Percentiles rank a stretch among this genome's conserved stretches.
phyloP scores from a whole-genome alignment of 2,329 filamentous ascomycete genomes.

The Ascochyta fabae region DNA sequence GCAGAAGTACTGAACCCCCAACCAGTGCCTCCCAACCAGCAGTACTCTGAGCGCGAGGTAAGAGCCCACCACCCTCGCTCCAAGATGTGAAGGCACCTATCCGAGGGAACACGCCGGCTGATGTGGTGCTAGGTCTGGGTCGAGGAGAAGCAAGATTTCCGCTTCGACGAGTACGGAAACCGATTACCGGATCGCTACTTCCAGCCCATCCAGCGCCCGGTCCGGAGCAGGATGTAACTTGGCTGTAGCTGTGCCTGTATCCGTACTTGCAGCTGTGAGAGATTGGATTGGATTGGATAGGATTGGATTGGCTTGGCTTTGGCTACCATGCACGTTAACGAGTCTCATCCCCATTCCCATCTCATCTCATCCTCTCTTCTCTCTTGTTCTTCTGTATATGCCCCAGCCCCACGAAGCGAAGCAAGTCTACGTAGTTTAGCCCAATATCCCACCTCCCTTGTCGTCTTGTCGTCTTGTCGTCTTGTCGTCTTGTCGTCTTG shows the following conservation, averaged over 20 bases:
- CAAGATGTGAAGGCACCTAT: neutral
- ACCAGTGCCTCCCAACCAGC: slow-evolving; percentile 41
- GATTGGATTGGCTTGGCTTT: no score
- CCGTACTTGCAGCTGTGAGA: slow-evolving; percentile 1
- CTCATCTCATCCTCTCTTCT: no score
- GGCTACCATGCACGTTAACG: slow-evolving; percentile 6
- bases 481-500: no score
- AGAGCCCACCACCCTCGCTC: slow-evolving; percentile 13
- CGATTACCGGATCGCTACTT: slow-evolving; percentile 40
- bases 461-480: neutral
- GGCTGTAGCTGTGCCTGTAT: neutral
- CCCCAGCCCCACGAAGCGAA: neutral
- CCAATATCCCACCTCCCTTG: neutral
- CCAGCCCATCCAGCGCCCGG: slow-evolving; percentile 28
- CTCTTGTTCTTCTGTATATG: slow-evolving; percentile 16
- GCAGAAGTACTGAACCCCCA: slow-evolving; percentile 47
- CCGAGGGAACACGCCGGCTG: no score
- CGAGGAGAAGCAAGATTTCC: slow-evolving; percentile 46
- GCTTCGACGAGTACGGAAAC: slow-evolving; percentile 46
- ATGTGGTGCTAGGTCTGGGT: slow-evolving; percentile 37
- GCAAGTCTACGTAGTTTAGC: neutral
- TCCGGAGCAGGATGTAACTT: slow-evolving; percentile 38
- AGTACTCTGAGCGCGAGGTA: slow-evolving; percentile 44
- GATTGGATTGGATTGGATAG: no score
- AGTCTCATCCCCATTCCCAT: neutral